Conservation (phyloP, 2,329 filamentous ascomycete species). For the Phyllosticta capitalensis region DNA sequence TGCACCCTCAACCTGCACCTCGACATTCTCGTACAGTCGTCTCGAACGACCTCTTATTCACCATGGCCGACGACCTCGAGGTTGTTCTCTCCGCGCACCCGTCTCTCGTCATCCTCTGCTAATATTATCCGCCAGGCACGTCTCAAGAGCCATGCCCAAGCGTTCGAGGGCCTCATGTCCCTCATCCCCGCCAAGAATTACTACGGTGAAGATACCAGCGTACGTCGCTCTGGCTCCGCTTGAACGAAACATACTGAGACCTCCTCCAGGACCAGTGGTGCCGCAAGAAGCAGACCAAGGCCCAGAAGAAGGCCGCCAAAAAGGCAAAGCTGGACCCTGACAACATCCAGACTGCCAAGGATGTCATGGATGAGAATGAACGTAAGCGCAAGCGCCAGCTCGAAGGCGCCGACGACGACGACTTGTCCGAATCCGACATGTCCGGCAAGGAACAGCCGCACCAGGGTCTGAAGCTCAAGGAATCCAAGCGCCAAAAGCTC, state of each 20-base stretch:
- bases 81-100: constrained; percentile 22
- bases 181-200: constrained; percentile 86
- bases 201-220: constrained; percentile 75
- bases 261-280: constrained; percentile 74
- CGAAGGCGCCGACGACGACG: constrained; percentile 42
- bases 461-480: constrained; percentile 26
- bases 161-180: constrained; percentile 79
- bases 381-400: constrained; percentile 64
- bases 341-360: constrained; percentile 81
- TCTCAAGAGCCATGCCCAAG: constrained; percentile 52
- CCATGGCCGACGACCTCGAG: constrained; percentile 34
- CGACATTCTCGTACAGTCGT: neutral
- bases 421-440: constrained; percentile 26
- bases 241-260: neutral
- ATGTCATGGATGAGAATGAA: constrained; percentile 80
- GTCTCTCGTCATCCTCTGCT: constrained; percentile 18
- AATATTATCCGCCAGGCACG: constrained; percentile 36
- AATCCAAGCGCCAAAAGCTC: constrained; percentile 35
- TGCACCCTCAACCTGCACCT: neutral
- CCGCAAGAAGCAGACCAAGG: constrained; percentile 91
- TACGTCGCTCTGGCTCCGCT: constrained; percentile 41
- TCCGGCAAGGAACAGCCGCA: constrained; percentile 28
- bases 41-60: neutral
- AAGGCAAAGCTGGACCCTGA: constrained; percentile 86
- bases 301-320: constrained; percentile 72